Evolutionary conservation across 345 rosid species (phyloP), one percentile per base, ranked within the genome.

Genomic region (Microcos paniculata): DNA sequence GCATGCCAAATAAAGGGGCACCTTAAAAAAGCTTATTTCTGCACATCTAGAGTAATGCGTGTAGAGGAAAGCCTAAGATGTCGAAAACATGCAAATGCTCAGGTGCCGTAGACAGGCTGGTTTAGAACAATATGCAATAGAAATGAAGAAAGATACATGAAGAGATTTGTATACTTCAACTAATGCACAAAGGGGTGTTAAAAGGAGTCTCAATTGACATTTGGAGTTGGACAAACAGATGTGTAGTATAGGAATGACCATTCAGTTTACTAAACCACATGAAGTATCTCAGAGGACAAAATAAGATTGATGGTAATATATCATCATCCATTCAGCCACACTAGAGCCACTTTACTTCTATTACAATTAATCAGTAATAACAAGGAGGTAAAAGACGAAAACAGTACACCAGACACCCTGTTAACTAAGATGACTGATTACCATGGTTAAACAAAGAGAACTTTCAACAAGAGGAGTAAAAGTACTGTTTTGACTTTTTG

Each of bases 1-100:
- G 93, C 86, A 87, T 13, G 40, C 38, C 73, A 76, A 72, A 75
- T 55, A 51, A 52, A 40, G 38, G 11, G 26, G 28, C 33, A 24
- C 33, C 45, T 26, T 65, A 66, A 18, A 70, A 48, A 53, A 5
- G 30, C 28, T 5, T 8, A 58, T 4, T 30, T 30, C 26, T 6
- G 13, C 42, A 40, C 59, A 35, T 18, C 65, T 38, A 62, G 43
- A 58, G 66, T 58, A 58, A 43, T 59, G 53, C 38, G 16, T 26
- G 56, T 23, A 26, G 15, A 67, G 4, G 38, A 67, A 26, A 73
- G 21, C n/a, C 7, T 14, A 12, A 42, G 10, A 19, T 19, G 6
- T 73, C n/a, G 64, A 80, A 11, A 56, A 59, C 23, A 38, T 19
- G 26, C 43, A 48, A 48, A 28, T 70, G 59, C 59, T 19, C 19